These are phyloP conservation scores for Amanita muscaria DNA, from an alignment of 768 basidiomycete species.

Conservation along the genomic window DNA sequence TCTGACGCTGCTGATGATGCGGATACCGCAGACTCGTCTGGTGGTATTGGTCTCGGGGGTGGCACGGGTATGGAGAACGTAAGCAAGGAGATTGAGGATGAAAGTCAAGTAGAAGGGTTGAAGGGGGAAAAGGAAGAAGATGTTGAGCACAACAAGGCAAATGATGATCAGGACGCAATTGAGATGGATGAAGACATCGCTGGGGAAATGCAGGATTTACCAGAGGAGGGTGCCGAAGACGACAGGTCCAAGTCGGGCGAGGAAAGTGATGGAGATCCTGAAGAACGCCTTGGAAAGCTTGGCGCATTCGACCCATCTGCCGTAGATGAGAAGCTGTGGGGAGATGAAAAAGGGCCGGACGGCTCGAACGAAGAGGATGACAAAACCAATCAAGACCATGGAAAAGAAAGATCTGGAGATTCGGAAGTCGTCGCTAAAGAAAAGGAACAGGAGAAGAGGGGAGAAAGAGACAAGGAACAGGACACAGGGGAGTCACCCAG, in stretches of 20 bases:
- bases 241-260: slow-evolving; percentile 40
- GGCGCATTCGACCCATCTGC: slow-evolving; percentile 76
- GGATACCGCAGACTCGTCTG: slow-evolving; percentile 41
- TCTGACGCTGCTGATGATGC: slow-evolving; percentile 45
- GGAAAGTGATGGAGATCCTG: slow-evolving; percentile 54
- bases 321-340: slow-evolving; percentile 97
- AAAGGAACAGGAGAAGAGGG: slow-evolving; percentile 24
- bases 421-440: slow-evolving; percentile 82
- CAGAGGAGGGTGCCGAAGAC: slow-evolving; percentile 50
- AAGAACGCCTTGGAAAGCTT: slow-evolving; percentile 78
- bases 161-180: slow-evolving; percentile 67
- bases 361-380: slow-evolving; percentile 43
- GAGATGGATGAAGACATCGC: slow-evolving; percentile 91
- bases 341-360: slow-evolving; percentile 61
- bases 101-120: slow-evolving; percentile 93
- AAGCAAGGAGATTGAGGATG: slow-evolving; percentile 91
- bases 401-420: slow-evolving; percentile 35
- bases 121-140: slow-evolving; percentile 51
- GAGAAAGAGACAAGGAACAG: slow-evolving; percentile 23
- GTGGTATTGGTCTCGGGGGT: slow-evolving; percentile 82
- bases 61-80: slow-evolving; percentile 82
- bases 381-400: slow-evolving; percentile 53
- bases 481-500: slow-evolving; percentile 11
- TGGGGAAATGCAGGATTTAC: slow-evolving; percentile 77
- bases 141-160: slow-evolving; percentile 34